phyloP scores from a whole-genome alignment of 768 basidiomycete species.

The Sporobolomyces pararoseus region DNA sequence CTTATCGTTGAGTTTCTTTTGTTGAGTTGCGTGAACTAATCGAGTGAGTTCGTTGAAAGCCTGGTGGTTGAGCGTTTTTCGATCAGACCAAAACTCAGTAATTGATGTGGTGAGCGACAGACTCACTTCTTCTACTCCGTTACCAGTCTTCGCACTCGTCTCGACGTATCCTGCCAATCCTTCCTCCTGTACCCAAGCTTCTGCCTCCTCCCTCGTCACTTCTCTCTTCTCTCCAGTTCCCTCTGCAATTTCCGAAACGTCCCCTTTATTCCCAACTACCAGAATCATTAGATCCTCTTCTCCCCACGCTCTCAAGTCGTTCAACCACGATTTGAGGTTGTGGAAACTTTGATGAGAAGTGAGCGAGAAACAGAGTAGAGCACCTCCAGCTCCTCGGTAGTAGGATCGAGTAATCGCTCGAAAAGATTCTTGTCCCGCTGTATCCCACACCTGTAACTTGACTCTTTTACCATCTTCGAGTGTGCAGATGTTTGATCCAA shows the following conservation, averaged over 20 bases:
- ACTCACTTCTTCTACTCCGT: conserved; percentile 43
- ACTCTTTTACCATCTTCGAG: conserved; percentile 49
- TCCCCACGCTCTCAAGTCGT: conserved; percentile 83
- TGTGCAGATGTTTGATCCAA: conserved; percentile 83
- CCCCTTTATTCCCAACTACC: conserved; percentile 67
- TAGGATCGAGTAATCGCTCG: conserved; percentile 54
- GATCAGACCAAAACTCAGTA: too few species aligned
- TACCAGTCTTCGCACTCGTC: conserved; percentile 42
- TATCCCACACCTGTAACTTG: conserved; percentile 78
- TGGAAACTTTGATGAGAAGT: conserved; percentile 70
- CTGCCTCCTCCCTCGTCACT: conserved; percentile 31
- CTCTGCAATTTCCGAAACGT: conserved; percentile 48
- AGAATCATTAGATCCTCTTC: conserved; percentile 75
- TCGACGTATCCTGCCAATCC: conserved; percentile 42
- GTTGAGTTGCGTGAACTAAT: conserved; percentile 21
- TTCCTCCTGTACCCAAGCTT: conserved; percentile 37
- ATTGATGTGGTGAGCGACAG: too few species aligned
- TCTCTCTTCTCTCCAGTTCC: conserved; percentile 28
- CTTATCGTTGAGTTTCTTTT: conserved; percentile 15
- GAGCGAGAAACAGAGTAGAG: conserved; percentile 52
- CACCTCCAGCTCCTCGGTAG: conserved; percentile 78
- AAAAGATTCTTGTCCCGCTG: conserved; percentile 70
- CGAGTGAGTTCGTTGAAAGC: conserved; percentile 35
- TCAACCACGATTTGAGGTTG: conserved; percentile 80
- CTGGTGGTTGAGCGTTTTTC: too few species aligned